Evolutionary conservation across 73 alveolate species (phyloP).

Genomic region (Durusdinium trenchii): DNA sequence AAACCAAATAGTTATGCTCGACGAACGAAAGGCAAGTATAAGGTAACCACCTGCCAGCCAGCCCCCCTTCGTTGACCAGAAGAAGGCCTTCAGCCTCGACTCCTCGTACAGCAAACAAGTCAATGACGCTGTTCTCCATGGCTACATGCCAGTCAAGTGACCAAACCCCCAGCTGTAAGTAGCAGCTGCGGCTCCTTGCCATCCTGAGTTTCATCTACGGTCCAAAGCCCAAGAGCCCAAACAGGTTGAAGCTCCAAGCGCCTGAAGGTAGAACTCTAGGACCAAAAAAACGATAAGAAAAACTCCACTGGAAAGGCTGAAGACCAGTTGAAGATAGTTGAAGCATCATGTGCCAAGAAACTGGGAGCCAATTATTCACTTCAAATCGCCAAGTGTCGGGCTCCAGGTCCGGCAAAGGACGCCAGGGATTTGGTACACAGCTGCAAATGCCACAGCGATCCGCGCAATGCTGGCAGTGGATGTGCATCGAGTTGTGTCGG

Average conservation of each 20-base stretch:
- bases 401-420: conserved; percentile 77
- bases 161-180: not conserved
- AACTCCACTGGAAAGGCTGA: no score
- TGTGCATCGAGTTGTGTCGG: not conserved
- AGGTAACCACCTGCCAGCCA: not conserved
- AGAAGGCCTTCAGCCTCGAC: not conserved
- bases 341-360: no score
- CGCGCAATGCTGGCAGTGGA: not conserved
- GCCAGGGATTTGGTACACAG: conserved; percentile 76
- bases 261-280: no score
- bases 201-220: no score
- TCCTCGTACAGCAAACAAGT: not conserved
- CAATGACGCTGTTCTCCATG: not conserved
- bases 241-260: no score
- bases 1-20: no score
- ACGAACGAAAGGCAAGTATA: no score
- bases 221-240: no score
- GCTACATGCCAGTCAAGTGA: no score
- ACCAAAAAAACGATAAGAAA: no score
- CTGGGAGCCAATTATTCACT: no score
- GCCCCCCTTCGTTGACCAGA: not conserved
- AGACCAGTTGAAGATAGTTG: no score
- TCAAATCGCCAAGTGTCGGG: not conserved
- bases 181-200: conserved; percentile 35
- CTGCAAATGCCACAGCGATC: not conserved